A percentile compares a stretch with the other conserved stretches of the same genome.
phyloP scores from a whole-genome alignment of 1,284 basidiomycete genomes.

The Entoloma clypeatum region DNA sequence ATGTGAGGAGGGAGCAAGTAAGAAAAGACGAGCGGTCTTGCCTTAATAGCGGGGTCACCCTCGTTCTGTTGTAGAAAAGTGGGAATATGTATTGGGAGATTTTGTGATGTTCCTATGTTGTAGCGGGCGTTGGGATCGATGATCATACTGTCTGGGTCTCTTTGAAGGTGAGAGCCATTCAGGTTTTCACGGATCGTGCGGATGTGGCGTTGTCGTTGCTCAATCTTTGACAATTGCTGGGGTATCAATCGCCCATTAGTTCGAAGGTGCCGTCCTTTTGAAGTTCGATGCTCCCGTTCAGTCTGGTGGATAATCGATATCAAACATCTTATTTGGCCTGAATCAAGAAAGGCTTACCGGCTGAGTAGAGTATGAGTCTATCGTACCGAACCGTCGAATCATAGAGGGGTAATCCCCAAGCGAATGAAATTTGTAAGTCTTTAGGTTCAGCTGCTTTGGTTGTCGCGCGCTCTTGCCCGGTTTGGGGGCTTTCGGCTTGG shows the following conservation, averaged over 20 bases:
- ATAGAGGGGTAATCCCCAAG: constrained; percentile 19
- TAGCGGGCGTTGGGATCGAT: not conserved
- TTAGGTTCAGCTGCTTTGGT: constrained; percentile 15
- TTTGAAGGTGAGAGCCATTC: not conserved
- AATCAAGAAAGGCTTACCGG: no score
- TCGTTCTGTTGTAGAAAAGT: no score
- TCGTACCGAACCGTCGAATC: constrained; percentile 14
- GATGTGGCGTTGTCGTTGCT: not conserved
- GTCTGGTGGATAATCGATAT: constrained; percentile 18
- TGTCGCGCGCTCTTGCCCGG: constrained; percentile 3
- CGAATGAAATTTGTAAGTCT: constrained; percentile 21
- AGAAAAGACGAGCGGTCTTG: not conserved
- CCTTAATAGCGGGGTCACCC: not conserved
- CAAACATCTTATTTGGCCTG: no score
- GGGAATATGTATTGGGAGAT: no score
- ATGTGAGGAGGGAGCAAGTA: no score
- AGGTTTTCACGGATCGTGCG: not conserved
- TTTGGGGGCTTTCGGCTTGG: no score
- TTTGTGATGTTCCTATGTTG: no score
- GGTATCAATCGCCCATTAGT: not conserved
- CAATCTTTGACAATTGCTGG: not conserved
- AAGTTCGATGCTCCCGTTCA: constrained; percentile 18
- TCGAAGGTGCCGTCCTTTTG: not conserved
- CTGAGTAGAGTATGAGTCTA: no score
- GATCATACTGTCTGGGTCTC: not conserved